Evolutionary conservation across 148 eudicot species (phyloP), one percentile per base, ranked within the genome.

Genomic region (Cornus suecica): DNA sequence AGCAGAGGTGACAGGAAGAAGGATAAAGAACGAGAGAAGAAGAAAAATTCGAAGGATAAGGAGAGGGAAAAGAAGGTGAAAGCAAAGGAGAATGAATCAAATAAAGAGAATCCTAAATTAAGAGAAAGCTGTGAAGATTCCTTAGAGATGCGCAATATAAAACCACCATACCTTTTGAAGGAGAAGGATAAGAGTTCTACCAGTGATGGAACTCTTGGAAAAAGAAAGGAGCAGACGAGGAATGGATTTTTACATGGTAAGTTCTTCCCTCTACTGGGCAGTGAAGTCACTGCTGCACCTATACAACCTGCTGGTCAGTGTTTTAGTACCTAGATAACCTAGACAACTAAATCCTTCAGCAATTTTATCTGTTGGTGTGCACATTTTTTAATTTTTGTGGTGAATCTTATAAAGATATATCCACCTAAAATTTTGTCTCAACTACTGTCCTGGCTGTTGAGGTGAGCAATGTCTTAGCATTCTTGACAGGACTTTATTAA

Each of bases 171-270:
- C 51, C 71, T 74, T 74, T 77, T 26, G 51, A 82, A 82, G 71
- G 74, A 72, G 61, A 64, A 69, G 60, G 69, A 27, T 56, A 77
- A 74, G 79, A 58, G 31, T 70, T 62, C 70, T 70, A 31, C 70
- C 32, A 26, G 37, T 23, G 69, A 74, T 69, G 76, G 56, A 54
- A 83, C 42, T 70, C 77, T 72, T 75, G 76, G 76, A 45, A 83
- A 88, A 74, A 58, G 83, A 56, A 88, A 86, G 79, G 87, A 76
- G 68, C 85, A 75, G 65, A 78, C 61, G 74, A 73, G 65, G 26
- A 82, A 81, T 80, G 88, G 82, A 32, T 66, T 70, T 80, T 41
- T 80, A 64, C 81, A 67, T 70, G 88, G 91, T 88, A 76, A 85
- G 91, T 84, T 71, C 52, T 74, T 71, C 62, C 69, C 73, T 70